These are phyloP conservation scores for Trichophyton benhamiae DNA, from an alignment of 2,329 filamentous ascomycete species.

Conservation along the genomic window DNA sequence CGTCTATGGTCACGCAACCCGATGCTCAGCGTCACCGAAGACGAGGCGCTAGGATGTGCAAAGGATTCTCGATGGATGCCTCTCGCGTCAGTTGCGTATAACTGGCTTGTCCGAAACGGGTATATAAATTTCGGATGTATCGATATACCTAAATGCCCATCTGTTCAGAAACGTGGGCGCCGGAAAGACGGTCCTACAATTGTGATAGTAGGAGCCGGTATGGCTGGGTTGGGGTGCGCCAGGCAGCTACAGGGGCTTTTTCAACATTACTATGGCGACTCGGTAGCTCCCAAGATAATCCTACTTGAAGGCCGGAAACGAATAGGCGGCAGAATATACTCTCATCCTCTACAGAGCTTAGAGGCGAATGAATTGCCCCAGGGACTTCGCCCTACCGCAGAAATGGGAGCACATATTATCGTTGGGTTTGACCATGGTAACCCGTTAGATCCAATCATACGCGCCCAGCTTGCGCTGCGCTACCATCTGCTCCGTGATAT, in stretches of 20 bases:
- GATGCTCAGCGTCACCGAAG: constrained; percentile 63
- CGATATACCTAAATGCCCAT: constrained; percentile 45
- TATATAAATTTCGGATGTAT: constrained; percentile 97
- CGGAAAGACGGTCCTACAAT: constrained; percentile 54
- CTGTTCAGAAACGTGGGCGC: constrained; percentile 30
- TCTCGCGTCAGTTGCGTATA: constrained; percentile 73
- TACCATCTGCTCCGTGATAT: constrained; percentile 71
- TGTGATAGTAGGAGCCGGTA: constrained; percentile 82
- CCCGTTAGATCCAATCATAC: constrained; percentile 78
- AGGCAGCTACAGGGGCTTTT: constrained; percentile 82
- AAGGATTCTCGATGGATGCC: constrained; percentile 81
- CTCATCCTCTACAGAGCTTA: constrained; percentile 55
- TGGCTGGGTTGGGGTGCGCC: constrained; percentile 83
- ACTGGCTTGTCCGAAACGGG: constrained; percentile 81
- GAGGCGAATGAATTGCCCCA: constrained; percentile 40
- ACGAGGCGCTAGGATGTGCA: constrained; percentile 83
- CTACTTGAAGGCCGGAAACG: constrained; percentile 77
- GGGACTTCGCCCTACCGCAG: constrained; percentile 61
- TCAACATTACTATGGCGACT: constrained; percentile 60
- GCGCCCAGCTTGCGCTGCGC: constrained; percentile 74
- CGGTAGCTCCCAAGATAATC: constrained; percentile 58
- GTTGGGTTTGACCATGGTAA: constrained; percentile 95
- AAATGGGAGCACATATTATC: constrained; percentile 97
- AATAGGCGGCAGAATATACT: constrained; percentile 88
- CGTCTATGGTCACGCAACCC: constrained; percentile 82